Percentiles rank a stretch among this genome's conserved stretches.
These are phyloP conservation scores for Phyllostachys edulis DNA, from an alignment of 176 grass and related monocot genomes.

Conservation along the genomic window DNA sequence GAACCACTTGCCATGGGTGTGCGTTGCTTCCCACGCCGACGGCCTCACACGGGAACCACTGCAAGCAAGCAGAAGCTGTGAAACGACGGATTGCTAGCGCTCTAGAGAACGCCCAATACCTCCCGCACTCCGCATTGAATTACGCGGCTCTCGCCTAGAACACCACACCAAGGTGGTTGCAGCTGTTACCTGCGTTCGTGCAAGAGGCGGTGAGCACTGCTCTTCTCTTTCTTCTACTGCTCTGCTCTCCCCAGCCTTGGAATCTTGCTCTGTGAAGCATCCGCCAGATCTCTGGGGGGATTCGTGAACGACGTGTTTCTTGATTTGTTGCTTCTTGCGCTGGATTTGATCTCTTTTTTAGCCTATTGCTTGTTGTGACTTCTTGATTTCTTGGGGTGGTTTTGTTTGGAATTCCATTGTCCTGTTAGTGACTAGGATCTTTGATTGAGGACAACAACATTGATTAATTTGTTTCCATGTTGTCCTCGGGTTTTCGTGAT, in stretches of 20 bases:
- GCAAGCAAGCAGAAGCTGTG: background rate
- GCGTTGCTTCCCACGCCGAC: slow-evolving; percentile 29
- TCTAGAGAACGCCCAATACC: background rate
- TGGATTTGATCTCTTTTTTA: slow-evolving; percentile 7
- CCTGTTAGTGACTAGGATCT: background rate
- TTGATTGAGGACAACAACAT: slow-evolving; percentile 25
- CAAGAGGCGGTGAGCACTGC: background rate
- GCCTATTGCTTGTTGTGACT: background rate
- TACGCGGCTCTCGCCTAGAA: background rate
- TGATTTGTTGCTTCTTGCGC: background rate
- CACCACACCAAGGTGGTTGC: background rate
- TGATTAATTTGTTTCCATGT: background rate
- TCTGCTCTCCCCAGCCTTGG: background rate
- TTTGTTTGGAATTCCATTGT: background rate
- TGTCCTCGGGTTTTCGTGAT: background rate
- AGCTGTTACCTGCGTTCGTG: background rate
- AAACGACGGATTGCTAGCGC: background rate
- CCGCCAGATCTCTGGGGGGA: slow-evolving; percentile 28
- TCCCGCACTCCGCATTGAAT: slow-evolving; percentile 31
- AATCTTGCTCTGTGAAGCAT: slow-evolving; percentile 1
- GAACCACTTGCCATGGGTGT: background rate
- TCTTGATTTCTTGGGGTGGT: background rate
- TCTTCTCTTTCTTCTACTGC: no score
- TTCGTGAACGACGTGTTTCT: background rate
- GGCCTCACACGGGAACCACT: background rate